phyloP scores from a whole-genome alignment of 306 rosid species.

The Gastrolobium bilobum region DNA sequence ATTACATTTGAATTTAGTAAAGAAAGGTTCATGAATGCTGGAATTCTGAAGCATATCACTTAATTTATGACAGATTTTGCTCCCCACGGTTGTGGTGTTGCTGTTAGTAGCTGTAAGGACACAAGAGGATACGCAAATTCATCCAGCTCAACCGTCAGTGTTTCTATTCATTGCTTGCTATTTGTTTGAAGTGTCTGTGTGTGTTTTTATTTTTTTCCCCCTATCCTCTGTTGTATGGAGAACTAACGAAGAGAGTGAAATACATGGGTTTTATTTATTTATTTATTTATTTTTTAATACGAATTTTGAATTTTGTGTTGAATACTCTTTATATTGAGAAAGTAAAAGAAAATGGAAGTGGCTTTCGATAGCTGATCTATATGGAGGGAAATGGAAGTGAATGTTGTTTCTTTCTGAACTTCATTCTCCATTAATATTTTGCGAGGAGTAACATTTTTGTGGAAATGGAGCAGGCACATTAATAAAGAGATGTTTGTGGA shows the following conservation, averaged over 20 bases:
- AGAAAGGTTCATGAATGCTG: not conserved
- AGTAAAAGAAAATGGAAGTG: slow-evolving; percentile 26
- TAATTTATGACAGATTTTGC: slow-evolving; percentile 79
- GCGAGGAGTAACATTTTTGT: slow-evolving; percentile 45
- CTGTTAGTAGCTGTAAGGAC: slow-evolving; percentile 86
- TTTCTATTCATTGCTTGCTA: slow-evolving; percentile 39
- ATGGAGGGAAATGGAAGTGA: slow-evolving; percentile 26
- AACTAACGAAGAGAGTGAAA: slow-evolving; percentile 8
- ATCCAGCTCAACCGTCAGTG: slow-evolving; percentile 86
- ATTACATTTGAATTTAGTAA: slow-evolving; percentile 32
- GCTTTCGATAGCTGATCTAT: not conserved
- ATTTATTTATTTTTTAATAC: not conserved
- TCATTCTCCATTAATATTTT: slow-evolving; percentile 37
- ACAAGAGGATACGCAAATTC: slow-evolving; percentile 87
- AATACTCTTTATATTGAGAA: slow-evolving; percentile 10
- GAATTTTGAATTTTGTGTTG: slow-evolving; percentile 25
- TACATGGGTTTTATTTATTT: slow-evolving; percentile 14
- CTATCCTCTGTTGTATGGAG: slow-evolving; percentile 10
- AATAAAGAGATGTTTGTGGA: slow-evolving; percentile 77
- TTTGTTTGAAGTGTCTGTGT: not conserved
- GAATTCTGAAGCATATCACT: slow-evolving; percentile 43
- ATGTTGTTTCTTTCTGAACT: slow-evolving; percentile 7
- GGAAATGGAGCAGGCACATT: slow-evolving; percentile 76
- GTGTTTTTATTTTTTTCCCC: not conserved
- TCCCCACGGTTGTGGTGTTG: slow-evolving; percentile 88